Percentiles rank a stretch among this genome's conserved stretches.
Conservation (phyloP, 2,329 filamentous ascomycete genomes). For the Fusarium piperis region DNA sequence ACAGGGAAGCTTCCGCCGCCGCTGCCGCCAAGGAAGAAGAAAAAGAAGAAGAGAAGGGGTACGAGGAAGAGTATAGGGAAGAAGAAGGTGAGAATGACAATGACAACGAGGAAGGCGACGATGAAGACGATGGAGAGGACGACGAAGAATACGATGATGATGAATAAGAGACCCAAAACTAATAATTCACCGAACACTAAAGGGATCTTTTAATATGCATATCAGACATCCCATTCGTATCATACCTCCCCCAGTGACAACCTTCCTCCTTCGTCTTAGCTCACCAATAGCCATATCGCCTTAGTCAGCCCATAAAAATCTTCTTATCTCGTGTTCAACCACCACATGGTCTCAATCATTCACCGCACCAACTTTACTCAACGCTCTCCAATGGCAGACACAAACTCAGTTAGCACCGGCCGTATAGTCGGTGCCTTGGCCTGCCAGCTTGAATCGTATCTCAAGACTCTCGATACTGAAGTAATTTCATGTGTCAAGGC, state of each 20-base stretch:
- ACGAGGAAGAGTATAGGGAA: background rate
- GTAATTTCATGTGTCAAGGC: constrained; percentile 43
- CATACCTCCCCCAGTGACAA: background rate
- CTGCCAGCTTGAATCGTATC: constrained; percentile 44
- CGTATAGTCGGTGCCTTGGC: constrained; percentile 41
- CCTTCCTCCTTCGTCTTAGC: background rate
- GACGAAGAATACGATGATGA: background rate
- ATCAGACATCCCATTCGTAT: background rate
- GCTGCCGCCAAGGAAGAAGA: background rate
- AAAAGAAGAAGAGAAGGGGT: background rate
- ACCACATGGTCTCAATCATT: background rate
- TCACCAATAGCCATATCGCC: background rate
- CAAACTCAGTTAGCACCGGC: background rate
- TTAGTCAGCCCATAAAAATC: constrained; percentile 28
- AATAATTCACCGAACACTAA: background rate
- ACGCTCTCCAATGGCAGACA: constrained; percentile 6
- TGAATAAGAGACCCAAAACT: background rate
- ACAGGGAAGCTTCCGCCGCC: background rate
- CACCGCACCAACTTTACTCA: background rate
- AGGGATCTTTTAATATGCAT: background rate
- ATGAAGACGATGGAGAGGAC: background rate
- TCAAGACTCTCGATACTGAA: constrained; percentile 35
- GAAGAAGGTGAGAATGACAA: background rate
- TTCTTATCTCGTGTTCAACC: background rate
- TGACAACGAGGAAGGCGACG: background rate